Conservation (phyloP, 371 early-diverging fungal genomes). For the Lichtheimia ornata region DNA sequence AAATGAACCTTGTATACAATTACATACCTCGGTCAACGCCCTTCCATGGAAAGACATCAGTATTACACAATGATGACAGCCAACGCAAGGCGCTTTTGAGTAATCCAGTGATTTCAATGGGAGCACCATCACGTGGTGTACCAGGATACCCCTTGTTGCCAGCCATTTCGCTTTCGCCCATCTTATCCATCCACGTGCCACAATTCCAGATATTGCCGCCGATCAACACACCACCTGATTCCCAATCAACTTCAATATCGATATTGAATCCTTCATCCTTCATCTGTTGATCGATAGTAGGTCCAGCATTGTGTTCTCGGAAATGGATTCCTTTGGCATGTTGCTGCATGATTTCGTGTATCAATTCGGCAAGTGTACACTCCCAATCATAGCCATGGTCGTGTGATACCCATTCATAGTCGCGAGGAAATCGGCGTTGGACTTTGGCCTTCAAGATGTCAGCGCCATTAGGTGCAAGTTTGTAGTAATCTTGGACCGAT, state of each 20-base stretch:
- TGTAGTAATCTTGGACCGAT: slow-evolving; percentile 87
- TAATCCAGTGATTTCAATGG: slow-evolving; percentile 90
- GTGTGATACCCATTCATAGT: slow-evolving; percentile 69
- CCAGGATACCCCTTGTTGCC: slow-evolving; percentile 90
- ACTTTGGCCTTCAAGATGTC: slow-evolving; percentile 74
- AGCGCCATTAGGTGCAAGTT: slow-evolving; percentile 72
- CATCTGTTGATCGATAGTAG: slow-evolving; percentile 90
- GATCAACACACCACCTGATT: slow-evolving; percentile 71
- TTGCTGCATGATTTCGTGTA: slow-evolving; percentile 89
- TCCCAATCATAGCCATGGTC: slow-evolving; percentile 67
- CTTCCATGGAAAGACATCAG: slow-evolving; percentile 44
- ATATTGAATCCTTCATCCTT: slow-evolving; percentile 87
- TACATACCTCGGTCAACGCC: slow-evolving; percentile 15
- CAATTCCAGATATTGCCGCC: slow-evolving; percentile 96
- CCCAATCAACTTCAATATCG: slow-evolving; percentile 67
- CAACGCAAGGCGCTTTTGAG: slow-evolving; percentile 84
- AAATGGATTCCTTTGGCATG: slow-evolving; percentile 94
- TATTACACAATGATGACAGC: slow-evolving; percentile 59
- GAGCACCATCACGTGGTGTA: slow-evolving; percentile 93
- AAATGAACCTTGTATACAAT: no score
- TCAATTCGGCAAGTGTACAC: slow-evolving; percentile 77
- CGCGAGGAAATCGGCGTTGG: slow-evolving; percentile 81
- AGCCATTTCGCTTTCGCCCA: slow-evolving; percentile 94
- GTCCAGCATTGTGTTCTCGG: slow-evolving; percentile 95
- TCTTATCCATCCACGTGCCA: slow-evolving; percentile 99